phyloP scores from a whole-genome alignment of 1,284 basidiomycete genomes.

The Boletus smithii region DNA sequence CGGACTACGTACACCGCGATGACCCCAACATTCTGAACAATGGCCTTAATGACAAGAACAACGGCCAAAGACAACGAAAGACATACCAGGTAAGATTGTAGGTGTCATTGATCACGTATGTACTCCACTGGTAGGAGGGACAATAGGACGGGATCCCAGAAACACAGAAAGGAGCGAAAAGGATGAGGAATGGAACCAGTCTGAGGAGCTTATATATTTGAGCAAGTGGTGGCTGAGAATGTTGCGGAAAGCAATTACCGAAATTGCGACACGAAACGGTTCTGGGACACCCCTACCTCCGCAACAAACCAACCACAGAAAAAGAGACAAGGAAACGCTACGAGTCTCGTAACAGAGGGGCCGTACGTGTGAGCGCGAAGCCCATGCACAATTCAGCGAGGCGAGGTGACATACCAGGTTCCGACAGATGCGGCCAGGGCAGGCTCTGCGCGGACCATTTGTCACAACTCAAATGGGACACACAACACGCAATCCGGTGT shows the following conservation, averaged over 20 bases:
- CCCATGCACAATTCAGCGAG: neutral
- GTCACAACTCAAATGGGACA: neutral
- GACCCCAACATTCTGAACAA: constrained; percentile 84
- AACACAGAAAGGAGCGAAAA: neutral
- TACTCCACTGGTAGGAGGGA: neutral
- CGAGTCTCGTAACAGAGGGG: constrained; percentile 16
- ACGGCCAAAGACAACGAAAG: neutral
- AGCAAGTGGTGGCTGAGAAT: constrained; percentile 27
- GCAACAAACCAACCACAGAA: neutral
- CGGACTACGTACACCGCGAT: constrained; percentile 74
- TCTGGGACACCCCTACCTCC: constrained; percentile 5
- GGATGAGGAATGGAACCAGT: neutral
- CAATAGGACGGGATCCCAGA: neutral
- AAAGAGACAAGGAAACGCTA: constrained; percentile 1
- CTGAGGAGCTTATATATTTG: constrained; percentile 27
- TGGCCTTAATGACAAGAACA: constrained; percentile 1
- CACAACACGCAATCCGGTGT: neutral
- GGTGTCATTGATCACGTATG: constrained; percentile 21
- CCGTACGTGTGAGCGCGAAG: constrained; percentile 6
- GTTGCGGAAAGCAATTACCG: constrained; percentile 8
- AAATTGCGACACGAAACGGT: constrained; percentile 1
- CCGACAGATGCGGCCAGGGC: neutral
- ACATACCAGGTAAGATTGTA: constrained; percentile 27
- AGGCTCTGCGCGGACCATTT: constrained; percentile 2
- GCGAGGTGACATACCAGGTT: neutral